Conservation (phyloP, 768 basidiomycete genomes). For the Lanmaoa rubissima region DNA sequence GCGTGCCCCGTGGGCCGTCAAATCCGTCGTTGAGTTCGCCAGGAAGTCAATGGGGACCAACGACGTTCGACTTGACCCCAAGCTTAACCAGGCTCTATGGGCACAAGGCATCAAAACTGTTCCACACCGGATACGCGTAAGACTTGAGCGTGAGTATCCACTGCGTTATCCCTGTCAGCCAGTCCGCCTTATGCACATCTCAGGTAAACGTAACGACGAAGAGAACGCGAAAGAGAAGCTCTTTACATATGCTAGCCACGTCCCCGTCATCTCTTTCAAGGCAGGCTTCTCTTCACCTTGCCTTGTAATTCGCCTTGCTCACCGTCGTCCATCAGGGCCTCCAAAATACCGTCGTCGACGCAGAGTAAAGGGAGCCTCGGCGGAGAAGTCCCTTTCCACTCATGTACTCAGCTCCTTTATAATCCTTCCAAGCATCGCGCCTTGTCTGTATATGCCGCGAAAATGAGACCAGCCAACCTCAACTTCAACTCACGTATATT, state of each 20-base stretch:
- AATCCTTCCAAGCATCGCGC: conserved; percentile 25
- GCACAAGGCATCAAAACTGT: conserved; percentile 90
- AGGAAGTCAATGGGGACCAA: conserved; percentile 93
- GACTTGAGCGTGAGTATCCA: conserved; percentile 79
- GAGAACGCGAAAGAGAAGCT: conserved; percentile 99
- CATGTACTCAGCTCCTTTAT: conserved; percentile 20
- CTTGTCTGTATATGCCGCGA: conserved; percentile 27
- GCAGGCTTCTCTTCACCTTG: conserved; percentile 40
- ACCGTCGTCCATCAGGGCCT: conserved; percentile 56
- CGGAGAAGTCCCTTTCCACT: conserved; percentile 10
- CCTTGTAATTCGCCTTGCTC: conserved; percentile 1
- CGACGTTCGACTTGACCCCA: conserved; percentile 93
- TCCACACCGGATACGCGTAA: conserved; percentile 87
- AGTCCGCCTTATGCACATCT: background rate
- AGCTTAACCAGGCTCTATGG: conserved; percentile 97
- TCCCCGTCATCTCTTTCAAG: conserved; percentile 82
- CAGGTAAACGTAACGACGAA: conserved; percentile 98
- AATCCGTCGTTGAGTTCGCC: conserved; percentile 90
- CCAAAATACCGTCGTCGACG: conserved; percentile 78
- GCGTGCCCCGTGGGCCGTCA: conserved; percentile 95
- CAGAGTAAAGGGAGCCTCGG: conserved; percentile 50
- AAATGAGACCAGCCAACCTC: conserved; percentile 9
- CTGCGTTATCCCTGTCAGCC: background rate
- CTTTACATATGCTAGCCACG: conserved; percentile 84
- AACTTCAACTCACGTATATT: background rate